These are phyloP conservation scores for Lactarius sp. DNA, from an alignment of 768 basidiomycete genomes.

Conservation along the genomic window DNA sequence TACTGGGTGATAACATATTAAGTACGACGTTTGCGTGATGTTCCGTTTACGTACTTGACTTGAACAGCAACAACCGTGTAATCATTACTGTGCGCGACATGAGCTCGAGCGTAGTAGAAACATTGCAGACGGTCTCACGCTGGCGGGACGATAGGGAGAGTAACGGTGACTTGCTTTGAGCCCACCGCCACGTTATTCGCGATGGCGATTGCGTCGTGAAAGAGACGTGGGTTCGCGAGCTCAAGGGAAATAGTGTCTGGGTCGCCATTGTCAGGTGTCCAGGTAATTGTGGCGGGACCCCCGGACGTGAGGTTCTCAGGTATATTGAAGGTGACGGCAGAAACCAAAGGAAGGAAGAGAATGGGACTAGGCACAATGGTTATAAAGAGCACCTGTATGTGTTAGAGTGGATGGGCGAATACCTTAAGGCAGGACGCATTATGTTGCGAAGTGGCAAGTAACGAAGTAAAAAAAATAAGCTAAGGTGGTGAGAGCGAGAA, in stretches of 20 bases:
- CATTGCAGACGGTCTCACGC: conserved; percentile 5
- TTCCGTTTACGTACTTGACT: conserved; percentile 9
- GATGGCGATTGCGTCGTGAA: conserved; percentile 21
- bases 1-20: conserved; percentile 4
- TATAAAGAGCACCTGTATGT: background rate
- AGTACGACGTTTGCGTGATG: background rate
- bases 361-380: conserved; percentile 1
- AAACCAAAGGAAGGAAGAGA: conserved; percentile 22
- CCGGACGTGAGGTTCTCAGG: conserved; percentile 11
- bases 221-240: background rate
- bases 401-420: background rate
- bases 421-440: conserved; percentile 13
- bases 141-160: conserved; percentile 8
- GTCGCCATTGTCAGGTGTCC: background rate
- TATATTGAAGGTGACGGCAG: conserved; percentile 3
- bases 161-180: background rate
- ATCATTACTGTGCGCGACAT: conserved; percentile 1
- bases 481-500: background rate
- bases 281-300: conserved; percentile 10
- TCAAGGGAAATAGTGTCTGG: background rate
- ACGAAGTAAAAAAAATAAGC: background rate
- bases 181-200: conserved; percentile 18
- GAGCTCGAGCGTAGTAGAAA: background rate
- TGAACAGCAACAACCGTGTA: conserved; percentile 22
- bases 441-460: background rate